Evolutionary conservation across 2,329 filamentous ascomycete species (phyloP).

Genomic region (Fusarium musae): DNA sequence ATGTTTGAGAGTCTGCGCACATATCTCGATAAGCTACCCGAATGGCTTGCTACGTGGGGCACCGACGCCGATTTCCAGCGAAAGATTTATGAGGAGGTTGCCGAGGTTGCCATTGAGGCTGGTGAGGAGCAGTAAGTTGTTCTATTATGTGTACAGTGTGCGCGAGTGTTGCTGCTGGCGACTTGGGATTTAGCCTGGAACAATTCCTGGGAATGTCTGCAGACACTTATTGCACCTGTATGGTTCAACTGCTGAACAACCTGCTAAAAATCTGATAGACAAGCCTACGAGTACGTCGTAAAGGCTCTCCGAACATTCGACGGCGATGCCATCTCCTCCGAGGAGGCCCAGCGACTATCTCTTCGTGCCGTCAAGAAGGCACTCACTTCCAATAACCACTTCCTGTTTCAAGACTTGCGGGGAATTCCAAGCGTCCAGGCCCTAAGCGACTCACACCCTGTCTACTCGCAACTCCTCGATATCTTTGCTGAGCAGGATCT

Average conservation of each 20-base stretch:
- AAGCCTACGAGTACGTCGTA: conserved; percentile 74
- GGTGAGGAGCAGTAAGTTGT: conserved; percentile 77
- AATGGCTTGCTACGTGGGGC: conserved; percentile 87
- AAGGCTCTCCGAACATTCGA: conserved; percentile 72
- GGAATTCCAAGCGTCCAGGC: conserved; percentile 86
- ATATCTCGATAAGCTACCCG: conserved; percentile 83
- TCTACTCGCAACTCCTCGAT: conserved; percentile 91
- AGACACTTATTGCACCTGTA: neutral
- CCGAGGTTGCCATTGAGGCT: conserved; percentile 81
- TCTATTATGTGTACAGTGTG: conserved; percentile 1
- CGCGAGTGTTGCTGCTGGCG: neutral
- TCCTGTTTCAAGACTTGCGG: conserved; percentile 83
- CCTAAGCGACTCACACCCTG: conserved; percentile 83
- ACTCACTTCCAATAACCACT: conserved; percentile 65
- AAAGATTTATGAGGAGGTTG: conserved; percentile 84
- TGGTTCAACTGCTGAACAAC: neutral
- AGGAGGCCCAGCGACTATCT: conserved; percentile 70
- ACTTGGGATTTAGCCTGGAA: neutral
- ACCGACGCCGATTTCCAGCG: conserved; percentile 84
- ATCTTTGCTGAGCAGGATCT: conserved; percentile 95
- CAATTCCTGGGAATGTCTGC: neutral
- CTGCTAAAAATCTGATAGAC: conserved; percentile 51
- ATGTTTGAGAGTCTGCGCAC: conserved; percentile 87
- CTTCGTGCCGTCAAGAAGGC: conserved; percentile 66
- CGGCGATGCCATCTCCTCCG: conserved; percentile 64